These are phyloP conservation scores for Gossypium trilobum DNA, from an alignment of 441 rosid genomes.

Conservation along the genomic window DNA sequence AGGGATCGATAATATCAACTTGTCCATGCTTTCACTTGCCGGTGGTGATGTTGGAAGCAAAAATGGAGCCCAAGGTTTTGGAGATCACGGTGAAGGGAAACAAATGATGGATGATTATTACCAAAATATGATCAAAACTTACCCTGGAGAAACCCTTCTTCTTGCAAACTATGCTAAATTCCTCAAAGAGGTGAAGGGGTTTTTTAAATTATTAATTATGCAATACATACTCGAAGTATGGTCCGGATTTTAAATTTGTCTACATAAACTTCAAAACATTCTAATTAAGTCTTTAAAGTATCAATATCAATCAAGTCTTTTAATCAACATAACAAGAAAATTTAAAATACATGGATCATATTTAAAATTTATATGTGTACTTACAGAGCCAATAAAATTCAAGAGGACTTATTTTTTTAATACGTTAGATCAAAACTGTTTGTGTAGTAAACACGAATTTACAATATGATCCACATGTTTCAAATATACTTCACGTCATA, in stretches of 20 bases:
- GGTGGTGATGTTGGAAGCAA: conserved; percentile 30
- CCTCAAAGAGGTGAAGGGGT: conserved; percentile 55
- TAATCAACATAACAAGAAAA: no score
- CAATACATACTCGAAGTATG: neutral
- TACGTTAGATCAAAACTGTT: no score
- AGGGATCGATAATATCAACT: neutral
- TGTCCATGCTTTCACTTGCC: neutral
- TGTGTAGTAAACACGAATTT: no score
- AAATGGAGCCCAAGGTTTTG: conserved; percentile 19
- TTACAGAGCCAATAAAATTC: no score
- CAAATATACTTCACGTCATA: no score
- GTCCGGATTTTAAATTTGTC: neutral
- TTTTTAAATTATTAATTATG: neutral
- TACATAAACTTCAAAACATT: no score
- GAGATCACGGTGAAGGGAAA: conserved; percentile 26
- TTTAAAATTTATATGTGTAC: no score
- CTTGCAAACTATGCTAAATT: conserved; percentile 67
- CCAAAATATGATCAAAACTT: conserved; percentile 44
- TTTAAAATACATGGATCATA: no score
- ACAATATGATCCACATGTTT: no score
- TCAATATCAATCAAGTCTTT: no score
- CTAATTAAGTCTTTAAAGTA: no score
- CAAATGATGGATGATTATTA: conserved; percentile 51
- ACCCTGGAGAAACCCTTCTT: conserved; percentile 49
- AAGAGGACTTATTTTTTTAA: no score